Evolutionary conservation across 225 moss, liverwort and hornwort genomes (phyloP), one percentile per base, ranked within the genome.

Genomic region (Sphagnum contortum): DNA sequence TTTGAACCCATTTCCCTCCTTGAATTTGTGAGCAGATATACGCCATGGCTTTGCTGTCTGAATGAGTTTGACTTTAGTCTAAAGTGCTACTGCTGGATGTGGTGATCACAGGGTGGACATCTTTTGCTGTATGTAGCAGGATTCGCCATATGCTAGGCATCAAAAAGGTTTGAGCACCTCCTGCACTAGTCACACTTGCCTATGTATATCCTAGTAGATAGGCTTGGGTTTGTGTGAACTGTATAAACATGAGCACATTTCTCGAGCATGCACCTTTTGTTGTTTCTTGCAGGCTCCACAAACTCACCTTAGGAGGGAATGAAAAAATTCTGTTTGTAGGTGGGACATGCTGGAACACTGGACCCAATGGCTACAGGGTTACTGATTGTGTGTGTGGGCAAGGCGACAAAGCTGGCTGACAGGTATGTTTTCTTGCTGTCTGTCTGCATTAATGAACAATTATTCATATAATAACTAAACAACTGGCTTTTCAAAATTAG

Each of bases 321-420:
- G 63, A 45, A 10, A 10, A 5, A 11, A 63, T 2, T 14, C 1
- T 29, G 77, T 65, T 65, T 50, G 71, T 79, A 96, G 96, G 96
- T 98, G 59, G 96, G 96, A 57, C 96, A 92, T 70, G 96, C 96
- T 10, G 96, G 90, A 12, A 92, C 96, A 5, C 78, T 98, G 64
- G 96, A 98, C 71, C 96, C 96, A 9, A 76, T 98, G 83, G 85
- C 90, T 61, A 98, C 96, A 49, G 96, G 96, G 12, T 78, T 98
- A 64, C 77, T 98, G 61, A 72, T 98, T 50, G 80, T 92, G 60
- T 92, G 90, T 65, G 79, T 98, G 76, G 96, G 92, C 59, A 92
- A 87, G 70, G 96, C 96, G 76, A 98, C 96, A 56, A 98, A 98
- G 69, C 69, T 89, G 56, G 90, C 85, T 63, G 92, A 90, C 83